Conservation (phyloP, 345 rosid species). For the Aquilaria yunnanensis region DNA sequence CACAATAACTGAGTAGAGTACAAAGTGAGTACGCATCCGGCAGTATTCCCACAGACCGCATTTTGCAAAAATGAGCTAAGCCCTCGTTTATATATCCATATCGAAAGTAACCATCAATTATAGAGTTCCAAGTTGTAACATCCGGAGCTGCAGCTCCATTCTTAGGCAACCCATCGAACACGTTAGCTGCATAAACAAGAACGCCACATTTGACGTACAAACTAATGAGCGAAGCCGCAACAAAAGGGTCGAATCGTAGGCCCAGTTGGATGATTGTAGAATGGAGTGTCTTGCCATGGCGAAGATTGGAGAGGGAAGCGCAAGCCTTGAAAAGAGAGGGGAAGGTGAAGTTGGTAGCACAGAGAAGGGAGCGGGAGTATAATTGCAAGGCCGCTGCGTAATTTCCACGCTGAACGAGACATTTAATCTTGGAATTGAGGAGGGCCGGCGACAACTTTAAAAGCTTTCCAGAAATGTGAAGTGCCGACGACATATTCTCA, state of each 20-base stretch:
- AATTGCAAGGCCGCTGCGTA: conserved; percentile 41
- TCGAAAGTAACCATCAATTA: conserved; percentile 53
- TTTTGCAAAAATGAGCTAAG: conserved; percentile 35
- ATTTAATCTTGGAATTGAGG: conserved; percentile 38
- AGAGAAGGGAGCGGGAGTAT: conserved; percentile 34
- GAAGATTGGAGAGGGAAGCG: conserved; percentile 34
- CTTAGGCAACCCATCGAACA: conserved; percentile 56
- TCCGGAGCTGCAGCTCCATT: conserved; percentile 28
- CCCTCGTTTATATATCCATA: conserved; percentile 39
- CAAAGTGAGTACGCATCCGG: conserved; percentile 70
- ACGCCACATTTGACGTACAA: conserved; percentile 63
- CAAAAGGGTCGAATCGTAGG: conserved; percentile 37
- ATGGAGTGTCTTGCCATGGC: conserved; percentile 49
- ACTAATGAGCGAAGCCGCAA: conserved; percentile 55
- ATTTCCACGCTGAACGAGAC: conserved; percentile 30
- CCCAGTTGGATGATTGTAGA: conserved; percentile 42
- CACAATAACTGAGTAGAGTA: conserved; percentile 42
- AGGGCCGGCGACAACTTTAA: conserved; percentile 21
- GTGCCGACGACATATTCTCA: too few relatives aligned
- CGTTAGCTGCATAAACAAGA: conserved; percentile 43
- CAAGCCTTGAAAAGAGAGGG: conserved; percentile 73
- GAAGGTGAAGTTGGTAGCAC: conserved; percentile 39
- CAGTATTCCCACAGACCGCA: conserved; percentile 45
- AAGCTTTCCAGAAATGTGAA: conserved; percentile 20
- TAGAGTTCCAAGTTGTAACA: conserved; percentile 66